phyloP scores from a whole-genome alignment of 1,139 yeast genomes.

The Hansenula sp. region DNA sequence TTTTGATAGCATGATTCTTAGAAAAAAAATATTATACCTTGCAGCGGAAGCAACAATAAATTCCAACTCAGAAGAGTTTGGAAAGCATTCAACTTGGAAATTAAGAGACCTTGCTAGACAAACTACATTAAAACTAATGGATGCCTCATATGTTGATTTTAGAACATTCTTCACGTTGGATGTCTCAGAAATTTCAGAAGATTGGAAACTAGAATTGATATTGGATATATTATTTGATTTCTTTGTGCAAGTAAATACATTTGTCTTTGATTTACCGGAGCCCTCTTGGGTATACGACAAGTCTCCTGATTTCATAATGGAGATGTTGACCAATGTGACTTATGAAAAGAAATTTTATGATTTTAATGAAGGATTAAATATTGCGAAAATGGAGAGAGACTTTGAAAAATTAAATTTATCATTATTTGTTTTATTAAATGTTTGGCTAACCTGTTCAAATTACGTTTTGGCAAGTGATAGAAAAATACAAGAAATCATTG shows the following conservation, averaged over 20 bases:
- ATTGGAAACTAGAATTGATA: constrained; percentile 7
- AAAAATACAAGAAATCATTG: constrained; percentile 1
- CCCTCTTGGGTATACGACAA: constrained; percentile 5
- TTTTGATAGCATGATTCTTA: constrained; percentile 9
- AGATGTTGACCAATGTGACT: constrained; percentile 11
- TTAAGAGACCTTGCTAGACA: neutral
- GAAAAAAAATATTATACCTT: constrained; percentile 11
- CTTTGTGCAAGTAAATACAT: constrained; percentile 9
- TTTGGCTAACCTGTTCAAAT: constrained; percentile 13
- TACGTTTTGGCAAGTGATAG: neutral
- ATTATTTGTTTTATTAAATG: constrained; percentile 9
- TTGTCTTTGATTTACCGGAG: neutral
- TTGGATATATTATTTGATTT: constrained; percentile 2
- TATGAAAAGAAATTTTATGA: constrained; percentile 9
- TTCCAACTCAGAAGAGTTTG: neutral
- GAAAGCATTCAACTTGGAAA: neutral
- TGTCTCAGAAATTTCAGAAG: constrained; percentile 3
- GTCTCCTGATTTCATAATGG: neutral
- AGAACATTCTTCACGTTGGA: constrained; percentile 6
- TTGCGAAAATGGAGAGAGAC: constrained; percentile 7
- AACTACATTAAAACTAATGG: neutral
- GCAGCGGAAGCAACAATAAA: constrained; percentile 5
- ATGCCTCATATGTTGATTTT: constrained; percentile 10
- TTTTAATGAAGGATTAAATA: constrained; percentile 1
- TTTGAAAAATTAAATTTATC: constrained; percentile 10